Evolutionary conservation across 768 basidiomycete genomes (phyloP).

Genomic region (Thelephora ganbajun): DNA sequence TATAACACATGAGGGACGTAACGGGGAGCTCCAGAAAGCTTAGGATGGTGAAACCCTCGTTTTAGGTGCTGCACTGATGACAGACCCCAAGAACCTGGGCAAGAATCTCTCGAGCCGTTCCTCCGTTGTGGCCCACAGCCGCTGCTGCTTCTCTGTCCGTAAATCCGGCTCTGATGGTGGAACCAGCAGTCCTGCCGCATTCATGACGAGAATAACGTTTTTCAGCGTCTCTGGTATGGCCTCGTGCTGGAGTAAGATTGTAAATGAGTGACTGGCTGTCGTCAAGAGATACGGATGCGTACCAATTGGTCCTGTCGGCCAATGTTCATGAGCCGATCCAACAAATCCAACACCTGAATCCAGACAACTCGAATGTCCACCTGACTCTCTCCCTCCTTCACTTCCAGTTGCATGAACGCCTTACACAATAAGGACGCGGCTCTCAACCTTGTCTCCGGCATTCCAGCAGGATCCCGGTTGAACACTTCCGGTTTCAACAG

Average conservation of each 20-base stretch:
- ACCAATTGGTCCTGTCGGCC: slow-evolving; percentile 83
- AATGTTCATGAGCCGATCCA: slow-evolving; percentile 80
- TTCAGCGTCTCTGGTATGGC: slow-evolving; percentile 94
- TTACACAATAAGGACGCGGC: slow-evolving; percentile 89
- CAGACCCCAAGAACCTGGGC: slow-evolving; percentile 73
- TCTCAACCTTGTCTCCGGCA: slow-evolving; percentile 82
- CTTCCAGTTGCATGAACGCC: slow-evolving; percentile 86
- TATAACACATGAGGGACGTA: no score
- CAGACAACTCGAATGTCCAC: slow-evolving; percentile 65
- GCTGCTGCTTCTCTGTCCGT: slow-evolving; percentile 47
- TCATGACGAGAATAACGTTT: slow-evolving; percentile 93
- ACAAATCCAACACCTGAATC: slow-evolving; percentile 78
- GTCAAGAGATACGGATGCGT: slow-evolving; percentile 16
- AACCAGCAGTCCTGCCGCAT: slow-evolving; percentile 72
- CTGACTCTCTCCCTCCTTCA: slow-evolving; percentile 46
- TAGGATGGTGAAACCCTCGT: no score
- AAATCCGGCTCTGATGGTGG: slow-evolving; percentile 35
- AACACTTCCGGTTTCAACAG: slow-evolving; percentile 75
- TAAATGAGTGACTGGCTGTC: neutral
- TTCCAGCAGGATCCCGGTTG: slow-evolving; percentile 67
- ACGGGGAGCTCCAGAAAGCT: no score
- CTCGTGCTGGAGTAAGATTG: slow-evolving; percentile 42
- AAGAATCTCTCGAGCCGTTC: slow-evolving; percentile 84
- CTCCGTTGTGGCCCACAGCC: slow-evolving; percentile 74
- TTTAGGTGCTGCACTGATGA: slow-evolving; percentile 12